These are phyloP conservation scores for Zelopaecilomyces penicillatus DNA, from an alignment of 2,329 filamentous ascomycete species.

Conservation along the genomic window DNA sequence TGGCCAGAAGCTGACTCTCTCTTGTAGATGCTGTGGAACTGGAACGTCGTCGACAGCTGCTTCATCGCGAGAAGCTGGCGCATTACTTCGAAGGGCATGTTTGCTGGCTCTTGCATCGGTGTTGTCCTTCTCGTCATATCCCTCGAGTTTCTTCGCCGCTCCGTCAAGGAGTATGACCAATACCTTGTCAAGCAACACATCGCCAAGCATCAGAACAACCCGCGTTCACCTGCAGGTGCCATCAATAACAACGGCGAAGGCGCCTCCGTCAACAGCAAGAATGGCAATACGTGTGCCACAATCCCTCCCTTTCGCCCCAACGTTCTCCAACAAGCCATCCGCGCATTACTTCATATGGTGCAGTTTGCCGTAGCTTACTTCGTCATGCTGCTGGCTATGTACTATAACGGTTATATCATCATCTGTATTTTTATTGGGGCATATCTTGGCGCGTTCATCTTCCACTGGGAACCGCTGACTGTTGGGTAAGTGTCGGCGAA, in stretches of 20 bases:
- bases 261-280: constrained; percentile 16
- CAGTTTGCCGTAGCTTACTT: constrained; percentile 73
- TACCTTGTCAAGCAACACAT: constrained; percentile 49
- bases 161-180: constrained; percentile 64
- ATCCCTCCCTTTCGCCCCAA: constrained; percentile 45
- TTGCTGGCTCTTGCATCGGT: constrained; percentile 73
- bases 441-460: constrained; percentile 63
- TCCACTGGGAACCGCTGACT: constrained; percentile 56
- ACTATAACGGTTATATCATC: constrained; percentile 66
- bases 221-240: constrained; percentile 3
- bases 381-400: constrained; percentile 63
- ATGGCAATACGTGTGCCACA: constrained; percentile 6
- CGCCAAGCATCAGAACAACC: constrained; percentile 19
- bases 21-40: constrained; percentile 70
- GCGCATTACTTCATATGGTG: constrained; percentile 58
- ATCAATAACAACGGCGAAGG: constrained; percentile 5
- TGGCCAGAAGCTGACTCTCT: not conserved
- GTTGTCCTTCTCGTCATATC: constrained; percentile 64
- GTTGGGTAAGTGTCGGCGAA: constrained; percentile 16
- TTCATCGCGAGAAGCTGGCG: constrained; percentile 66
- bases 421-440: constrained; percentile 73
- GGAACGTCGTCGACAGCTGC: constrained; percentile 60
- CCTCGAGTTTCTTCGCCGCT: constrained; percentile 65
- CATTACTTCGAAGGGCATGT: constrained; percentile 60
- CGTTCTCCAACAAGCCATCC: constrained; percentile 55